Base-by-base conservation (phyloP, 768 basidiomycete genomes). In the Termitomyces eurrhizus region DNA sequence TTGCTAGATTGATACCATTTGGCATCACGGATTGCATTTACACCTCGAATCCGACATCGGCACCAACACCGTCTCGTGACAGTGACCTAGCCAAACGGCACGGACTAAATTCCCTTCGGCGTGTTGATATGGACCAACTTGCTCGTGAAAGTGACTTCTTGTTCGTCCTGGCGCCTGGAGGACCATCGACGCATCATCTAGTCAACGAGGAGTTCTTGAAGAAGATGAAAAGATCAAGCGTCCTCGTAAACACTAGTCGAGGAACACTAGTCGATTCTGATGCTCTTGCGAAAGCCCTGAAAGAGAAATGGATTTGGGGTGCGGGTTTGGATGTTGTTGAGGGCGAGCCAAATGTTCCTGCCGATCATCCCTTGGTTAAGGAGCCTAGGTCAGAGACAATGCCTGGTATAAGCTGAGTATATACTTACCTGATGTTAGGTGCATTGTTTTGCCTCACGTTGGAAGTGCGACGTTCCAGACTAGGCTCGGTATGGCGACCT, bases 271-370 rank as follows among this genome's bases (percentile, higher is more conserved):
- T 99, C 7, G 94, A 99, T 71, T 92, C 92, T 0, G 85, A 90
- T 52, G 96, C 95, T 13, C 80, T 99, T 9, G 90, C 89, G 2
- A 84, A 80, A 62, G 96, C 95, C 2, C 74, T 98, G 46, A 71
- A 77, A 50, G 85, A 89, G 62, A 82, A 81, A 3, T 87, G 88
- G 85, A 90, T 99, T 26, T 95, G 89, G 81, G 95, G 87, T 26
- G 97, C 97, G 0, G 96, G 93, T 0, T 67, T 99, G 12, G 96
- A 99, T 71, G 96, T 98, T 39, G 86, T 98, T 7, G 92, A 94
- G 64, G 94, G 94, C 21, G 95, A 98, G 70, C 95, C 95, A 0
- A 73, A 87, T 49, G 79, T 99, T 32, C 66, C 73, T 0, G 70
- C 74, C 2, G 87, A 90, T 62, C 95, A 99, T 70, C 88, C 90